Evolutionary conservation across 257 asterid species (phyloP), one percentile per base, ranked within the genome.

Genomic region (Plantago elongata): DNA sequence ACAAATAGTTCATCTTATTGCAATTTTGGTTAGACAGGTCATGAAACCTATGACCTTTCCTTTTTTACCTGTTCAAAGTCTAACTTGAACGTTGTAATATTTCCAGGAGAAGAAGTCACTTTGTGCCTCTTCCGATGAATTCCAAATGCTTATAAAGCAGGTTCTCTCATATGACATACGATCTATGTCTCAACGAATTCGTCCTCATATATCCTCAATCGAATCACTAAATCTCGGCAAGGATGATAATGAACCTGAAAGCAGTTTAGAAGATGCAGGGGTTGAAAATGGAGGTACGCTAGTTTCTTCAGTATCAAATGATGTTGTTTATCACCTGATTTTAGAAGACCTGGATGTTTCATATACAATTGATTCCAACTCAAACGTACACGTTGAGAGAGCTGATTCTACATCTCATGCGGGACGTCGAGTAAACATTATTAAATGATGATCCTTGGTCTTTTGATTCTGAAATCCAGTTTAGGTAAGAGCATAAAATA

Each of bases 161-260:
- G 96, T 89, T 52, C 92, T 90, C 46, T 79, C 86, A 9, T 88
- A 95, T 95, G 98, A 90, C 58, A 85, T 90, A 74, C 77, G 97
- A 52, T 93, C 99, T 47, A 69, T 84, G 38, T 79, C 99, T 58
- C 99, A 89, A 77, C 75, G 94, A 62, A 78, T 38, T 62, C 86
- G 77, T 14, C 80, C 86, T 34, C 87, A 77, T 65, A 67, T 74
- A 54, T 56, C 78, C 43, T 3, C 2, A 13, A 22, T 14, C 30
- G 49, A 62, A 60, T 47, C 62, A 1, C 75, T 73, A 60, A 60
- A 45, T 15, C 69, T 14, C 60, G 55, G 54, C 62, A 60, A 61
- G 27, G 43, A 16, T 18, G 75, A 51, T 29, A 13, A 61, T 27
- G 14, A 13, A 3, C 22, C 58, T 44, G 81, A 66, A 56, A 62